These are phyloP conservation scores for Colletotrichum karsti DNA, from an alignment of 2,329 filamentous ascomycete genomes.

Conservation along the genomic window DNA sequence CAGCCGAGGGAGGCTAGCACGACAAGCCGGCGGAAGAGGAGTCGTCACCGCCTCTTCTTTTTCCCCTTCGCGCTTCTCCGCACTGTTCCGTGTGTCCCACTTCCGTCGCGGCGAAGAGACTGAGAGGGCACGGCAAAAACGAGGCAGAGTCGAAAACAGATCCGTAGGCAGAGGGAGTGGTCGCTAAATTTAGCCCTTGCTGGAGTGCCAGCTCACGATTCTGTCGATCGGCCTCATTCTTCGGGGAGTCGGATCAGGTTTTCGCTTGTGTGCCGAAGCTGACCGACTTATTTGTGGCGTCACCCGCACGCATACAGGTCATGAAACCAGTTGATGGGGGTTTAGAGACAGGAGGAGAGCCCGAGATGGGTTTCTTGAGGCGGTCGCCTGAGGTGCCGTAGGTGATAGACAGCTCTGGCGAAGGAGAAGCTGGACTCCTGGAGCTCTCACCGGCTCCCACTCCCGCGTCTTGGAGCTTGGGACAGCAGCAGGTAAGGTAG, in stretches of 20 bases:
- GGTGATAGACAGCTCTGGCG: not conserved
- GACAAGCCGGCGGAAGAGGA: constrained; percentile 11
- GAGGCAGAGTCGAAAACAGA: constrained; percentile 13
- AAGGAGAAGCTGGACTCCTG: no score
- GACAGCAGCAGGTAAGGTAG: constrained; percentile 1
- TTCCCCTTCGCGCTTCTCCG: constrained; percentile 14
- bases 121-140: no score
- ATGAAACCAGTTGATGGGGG: constrained; percentile 9
- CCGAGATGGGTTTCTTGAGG: constrained; percentile 1
- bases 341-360: not conserved
- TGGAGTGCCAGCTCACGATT: constrained; percentile 27
- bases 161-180: constrained; percentile 4
- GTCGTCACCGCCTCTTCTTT: constrained; percentile 27
- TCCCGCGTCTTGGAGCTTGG: constrained; percentile 16
- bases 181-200: constrained; percentile 26
- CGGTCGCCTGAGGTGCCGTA: not conserved
- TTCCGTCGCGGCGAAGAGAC: constrained; percentile 13
- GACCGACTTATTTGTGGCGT: constrained; percentile 28
- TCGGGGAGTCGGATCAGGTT: constrained; percentile 22
- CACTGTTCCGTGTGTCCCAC: constrained; percentile 29
- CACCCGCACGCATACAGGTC: constrained; percentile 6
- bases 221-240: constrained; percentile 27
- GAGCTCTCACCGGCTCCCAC: not conserved
- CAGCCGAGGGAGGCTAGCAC: constrained; percentile 22
- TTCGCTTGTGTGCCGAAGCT: constrained; percentile 24